Evolutionary conservation across 108 stramenopile genomes (phyloP).

Genomic region (Seminavis robusta): DNA sequence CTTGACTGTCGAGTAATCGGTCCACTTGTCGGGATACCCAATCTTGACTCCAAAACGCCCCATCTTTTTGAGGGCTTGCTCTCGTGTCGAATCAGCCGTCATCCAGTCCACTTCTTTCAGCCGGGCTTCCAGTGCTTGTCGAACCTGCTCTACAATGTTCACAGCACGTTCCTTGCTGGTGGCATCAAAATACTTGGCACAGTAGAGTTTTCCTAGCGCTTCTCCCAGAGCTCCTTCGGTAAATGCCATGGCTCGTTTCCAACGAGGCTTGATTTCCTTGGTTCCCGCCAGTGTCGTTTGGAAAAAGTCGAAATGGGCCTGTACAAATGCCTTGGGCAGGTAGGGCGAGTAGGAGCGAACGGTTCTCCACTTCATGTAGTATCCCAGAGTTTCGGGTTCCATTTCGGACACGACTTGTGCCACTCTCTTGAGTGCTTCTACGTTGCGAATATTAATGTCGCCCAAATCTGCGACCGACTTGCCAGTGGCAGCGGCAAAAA

Average conservation of each 20-base stretch:
- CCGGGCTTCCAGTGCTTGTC: conserved; percentile 68
- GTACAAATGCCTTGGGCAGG: conserved; percentile 49
- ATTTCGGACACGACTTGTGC: conserved; percentile 34
- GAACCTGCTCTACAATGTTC: conserved; percentile 73
- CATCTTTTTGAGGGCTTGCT: conserved; percentile 76
- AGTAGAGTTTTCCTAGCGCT: conserved; percentile 77
- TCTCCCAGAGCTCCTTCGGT: conserved; percentile 73
- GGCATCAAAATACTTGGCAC: conserved; percentile 69
- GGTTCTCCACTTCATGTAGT: conserved; percentile 56
- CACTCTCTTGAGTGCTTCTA: conserved; percentile 41
- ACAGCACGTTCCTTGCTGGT: conserved; percentile 52
- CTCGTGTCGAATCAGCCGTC: conserved; percentile 59
- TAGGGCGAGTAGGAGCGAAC: conserved; percentile 51
- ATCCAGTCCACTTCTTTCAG: conserved; percentile 89
- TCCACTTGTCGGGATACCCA: conserved; percentile 84
- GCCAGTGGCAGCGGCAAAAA: conserved; percentile 42
- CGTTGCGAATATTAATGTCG: conserved; percentile 66
- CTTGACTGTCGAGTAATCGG: conserved; percentile 50
- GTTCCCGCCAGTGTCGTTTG: conserved; percentile 62
- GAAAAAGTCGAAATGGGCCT: conserved; percentile 69
- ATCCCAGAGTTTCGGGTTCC: conserved; percentile 26
- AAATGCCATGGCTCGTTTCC: conserved; percentile 79
- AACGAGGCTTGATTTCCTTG: conserved; percentile 68
- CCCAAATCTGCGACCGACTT: conserved; percentile 48
- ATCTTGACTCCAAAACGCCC: conserved; percentile 71